A percentile compares a stretch with the other conserved stretches of the same genome.
phyloP scores from a whole-genome alignment of 139 green algal genomes.

The Chlorella sp. region DNA sequence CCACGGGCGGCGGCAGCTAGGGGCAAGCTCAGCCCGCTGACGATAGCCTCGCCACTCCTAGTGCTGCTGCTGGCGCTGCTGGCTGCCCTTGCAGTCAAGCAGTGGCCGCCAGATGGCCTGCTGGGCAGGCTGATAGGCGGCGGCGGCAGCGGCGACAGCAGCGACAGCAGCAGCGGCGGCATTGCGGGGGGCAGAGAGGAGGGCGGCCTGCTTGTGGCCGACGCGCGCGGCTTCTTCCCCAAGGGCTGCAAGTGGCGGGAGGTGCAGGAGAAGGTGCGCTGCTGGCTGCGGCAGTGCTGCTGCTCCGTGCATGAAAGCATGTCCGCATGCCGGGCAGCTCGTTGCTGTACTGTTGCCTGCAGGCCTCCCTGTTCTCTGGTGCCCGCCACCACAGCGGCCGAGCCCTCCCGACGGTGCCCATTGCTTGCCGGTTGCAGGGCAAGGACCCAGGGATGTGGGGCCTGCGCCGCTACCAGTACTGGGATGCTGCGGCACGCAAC shows the following conservation, averaged over 20 bases:
- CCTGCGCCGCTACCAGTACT: slow-evolving; percentile 72
- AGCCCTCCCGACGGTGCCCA: too few relatives aligned
- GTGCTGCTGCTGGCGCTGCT: slow-evolving; percentile 14
- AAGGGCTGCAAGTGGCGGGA: slow-evolving; percentile 77
- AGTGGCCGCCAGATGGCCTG: background rate
- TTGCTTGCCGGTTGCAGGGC: background rate
- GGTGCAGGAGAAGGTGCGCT: slow-evolving; percentile 33
- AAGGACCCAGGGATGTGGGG: slow-evolving; percentile 37
- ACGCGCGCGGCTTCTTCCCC: slow-evolving; percentile 66
- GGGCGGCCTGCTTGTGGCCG: background rate
- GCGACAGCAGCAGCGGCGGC: background rate
- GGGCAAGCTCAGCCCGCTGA: background rate
- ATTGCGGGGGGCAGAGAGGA: background rate
- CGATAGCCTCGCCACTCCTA: background rate
- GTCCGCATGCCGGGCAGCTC: too few relatives aligned
- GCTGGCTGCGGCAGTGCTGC: background rate
- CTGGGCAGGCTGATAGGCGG: too few relatives aligned
- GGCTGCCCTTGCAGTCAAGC: background rate
- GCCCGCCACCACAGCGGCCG: too few relatives aligned
- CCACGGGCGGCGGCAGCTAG: background rate
- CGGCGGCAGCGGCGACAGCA: background rate
- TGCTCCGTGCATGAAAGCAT: background rate
- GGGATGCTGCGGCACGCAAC: slow-evolving; percentile 38
- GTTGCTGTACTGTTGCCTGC: too few relatives aligned
- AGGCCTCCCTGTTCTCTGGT: too few relatives aligned